Conservation (phyloP, 129 eudicot genomes). For the Helianthus tuberosus region DNA sequence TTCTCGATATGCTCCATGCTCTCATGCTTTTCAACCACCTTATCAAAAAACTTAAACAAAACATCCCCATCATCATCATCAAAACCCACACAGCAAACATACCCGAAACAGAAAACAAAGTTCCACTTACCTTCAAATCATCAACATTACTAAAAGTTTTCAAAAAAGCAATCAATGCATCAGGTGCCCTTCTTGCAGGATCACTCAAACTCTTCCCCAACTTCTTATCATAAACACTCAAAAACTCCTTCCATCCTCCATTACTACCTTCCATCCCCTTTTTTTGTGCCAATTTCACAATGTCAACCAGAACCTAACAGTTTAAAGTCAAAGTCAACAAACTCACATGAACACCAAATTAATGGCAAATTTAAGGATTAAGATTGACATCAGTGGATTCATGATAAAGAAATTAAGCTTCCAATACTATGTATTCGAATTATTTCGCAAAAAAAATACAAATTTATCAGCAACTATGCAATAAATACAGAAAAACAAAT, state of each 20-base stretch:
- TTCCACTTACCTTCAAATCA: conserved; percentile 57
- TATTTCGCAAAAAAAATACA: too few species aligned
- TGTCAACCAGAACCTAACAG: conserved; percentile 65
- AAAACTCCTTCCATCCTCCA: conserved; percentile 94
- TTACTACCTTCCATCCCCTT: conserved; percentile 70
- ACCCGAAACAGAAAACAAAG: not conserved
- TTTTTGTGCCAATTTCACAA: conserved; percentile 87
- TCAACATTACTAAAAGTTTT: conserved; percentile 58
- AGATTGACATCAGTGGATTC: not conserved
- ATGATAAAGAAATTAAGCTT: too few species aligned
- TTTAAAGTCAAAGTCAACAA: not conserved
- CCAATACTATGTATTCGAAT: too few species aligned
- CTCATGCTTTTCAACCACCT: conserved; percentile 55
- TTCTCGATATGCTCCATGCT: conserved; percentile 45
- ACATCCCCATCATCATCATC: not conserved
- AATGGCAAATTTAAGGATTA: too few species aligned
- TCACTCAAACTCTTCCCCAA: conserved; percentile 84
- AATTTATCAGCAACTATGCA: conserved; percentile 3
- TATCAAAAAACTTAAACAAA: conserved; percentile 60
- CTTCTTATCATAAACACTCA: conserved; percentile 59
- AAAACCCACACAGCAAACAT: not conserved
- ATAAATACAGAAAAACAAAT: not conserved
- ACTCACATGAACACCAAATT: not conserved
- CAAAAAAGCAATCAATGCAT: conserved; percentile 62
- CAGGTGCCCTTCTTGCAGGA: conserved; percentile 70